A percentile compares a stretch with the other conserved stretches of the same genome.
phyloP scores from a whole-genome alignment of 805 yeast genomes.

The Naumovozyma baii region DNA sequence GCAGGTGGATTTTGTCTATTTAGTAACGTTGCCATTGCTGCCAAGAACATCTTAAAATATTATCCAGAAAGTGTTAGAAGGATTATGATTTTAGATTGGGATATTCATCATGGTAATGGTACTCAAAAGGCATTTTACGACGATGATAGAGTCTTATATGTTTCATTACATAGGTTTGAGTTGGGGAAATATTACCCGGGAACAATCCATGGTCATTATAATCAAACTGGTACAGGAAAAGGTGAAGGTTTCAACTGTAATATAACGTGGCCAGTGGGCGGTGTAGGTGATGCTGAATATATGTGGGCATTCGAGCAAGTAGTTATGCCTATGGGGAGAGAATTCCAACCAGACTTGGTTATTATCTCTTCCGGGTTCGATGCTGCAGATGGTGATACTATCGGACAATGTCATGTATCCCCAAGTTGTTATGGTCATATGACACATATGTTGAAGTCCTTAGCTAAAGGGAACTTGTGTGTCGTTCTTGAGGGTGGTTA shows the following conservation, averaged over 20 bases:
- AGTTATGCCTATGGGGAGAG: slow-evolving; percentile 79
- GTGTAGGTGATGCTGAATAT: slow-evolving; percentile 93
- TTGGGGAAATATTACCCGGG: slow-evolving; percentile 92
- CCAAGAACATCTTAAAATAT: slow-evolving; percentile 65
- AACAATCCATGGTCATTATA: slow-evolving; percentile 71
- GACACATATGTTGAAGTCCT: slow-evolving; percentile 81
- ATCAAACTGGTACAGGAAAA: slow-evolving; percentile 71
- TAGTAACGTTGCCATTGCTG: slow-evolving; percentile 95
- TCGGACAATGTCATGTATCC: slow-evolving; percentile 92
- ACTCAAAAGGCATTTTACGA: slow-evolving; percentile 86
- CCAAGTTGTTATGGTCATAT: slow-evolving; percentile 95
- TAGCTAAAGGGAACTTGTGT: slow-evolving; percentile 81
- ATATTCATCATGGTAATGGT: slow-evolving; percentile 98
- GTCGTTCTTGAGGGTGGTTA: slow-evolving; percentile 96
- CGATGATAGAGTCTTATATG: slow-evolving; percentile 84
- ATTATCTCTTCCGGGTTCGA: slow-evolving; percentile 94
- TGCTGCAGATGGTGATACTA: slow-evolving; percentile 96
- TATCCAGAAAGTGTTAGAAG: slow-evolving; percentile 84
- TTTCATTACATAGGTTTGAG: slow-evolving; percentile 88
- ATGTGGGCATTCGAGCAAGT: slow-evolving; percentile 81
- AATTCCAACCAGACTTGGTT: slow-evolving; percentile 86
- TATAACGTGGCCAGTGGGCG: slow-evolving; percentile 87
- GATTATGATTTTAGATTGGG: slow-evolving; percentile 91
- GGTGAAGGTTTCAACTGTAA: slow-evolving; percentile 87
- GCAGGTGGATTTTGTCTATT: slow-evolving; percentile 97